A percentile compares a stretch with the other conserved stretches of the same genome.
These are phyloP conservation scores for Pichia paraexigua DNA, from an alignment of 805 yeast species.

Conservation along the genomic window DNA sequence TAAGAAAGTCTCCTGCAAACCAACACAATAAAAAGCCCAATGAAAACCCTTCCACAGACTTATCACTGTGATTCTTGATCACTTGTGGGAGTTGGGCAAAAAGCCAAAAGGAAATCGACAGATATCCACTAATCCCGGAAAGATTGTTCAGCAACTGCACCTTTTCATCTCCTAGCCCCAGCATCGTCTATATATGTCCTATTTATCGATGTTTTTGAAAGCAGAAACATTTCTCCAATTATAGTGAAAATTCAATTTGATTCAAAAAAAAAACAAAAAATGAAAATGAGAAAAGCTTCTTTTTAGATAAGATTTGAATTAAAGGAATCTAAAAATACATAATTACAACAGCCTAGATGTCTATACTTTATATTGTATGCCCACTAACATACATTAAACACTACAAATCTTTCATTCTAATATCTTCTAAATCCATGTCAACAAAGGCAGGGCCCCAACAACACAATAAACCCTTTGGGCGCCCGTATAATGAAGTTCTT, in stretches of 20 bases:
- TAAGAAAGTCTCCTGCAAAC: constrained; percentile 57
- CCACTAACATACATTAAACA: not conserved
- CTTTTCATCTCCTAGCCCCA: not conserved
- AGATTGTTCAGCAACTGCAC: constrained; percentile 5
- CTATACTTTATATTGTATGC: not conserved
- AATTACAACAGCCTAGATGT: no score
- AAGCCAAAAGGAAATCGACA: constrained; percentile 54
- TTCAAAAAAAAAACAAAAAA: not conserved
- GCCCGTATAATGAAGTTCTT: constrained; percentile 23
- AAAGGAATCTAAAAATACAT: no score
- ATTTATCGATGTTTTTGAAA: not conserved
- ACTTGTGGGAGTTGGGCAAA: constrained; percentile 74
- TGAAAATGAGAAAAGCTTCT: not conserved
- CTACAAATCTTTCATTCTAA: not conserved
- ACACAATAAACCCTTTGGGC: constrained; percentile 46
- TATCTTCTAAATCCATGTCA: constrained; percentile 6
- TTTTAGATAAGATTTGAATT: not conserved
- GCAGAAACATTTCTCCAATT: no score
- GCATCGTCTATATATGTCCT: not conserved
- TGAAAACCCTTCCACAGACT: constrained; percentile 63
- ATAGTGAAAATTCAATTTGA: no score
- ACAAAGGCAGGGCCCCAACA: constrained; percentile 50
- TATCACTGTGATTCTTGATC: constrained; percentile 44
- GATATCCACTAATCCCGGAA: constrained; percentile 25
- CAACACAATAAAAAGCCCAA: constrained; percentile 52